Evolutionary conservation across 2,329 filamentous ascomycete genomes (phyloP).

Genomic region (Ophiosphaerella narmari): DNA sequence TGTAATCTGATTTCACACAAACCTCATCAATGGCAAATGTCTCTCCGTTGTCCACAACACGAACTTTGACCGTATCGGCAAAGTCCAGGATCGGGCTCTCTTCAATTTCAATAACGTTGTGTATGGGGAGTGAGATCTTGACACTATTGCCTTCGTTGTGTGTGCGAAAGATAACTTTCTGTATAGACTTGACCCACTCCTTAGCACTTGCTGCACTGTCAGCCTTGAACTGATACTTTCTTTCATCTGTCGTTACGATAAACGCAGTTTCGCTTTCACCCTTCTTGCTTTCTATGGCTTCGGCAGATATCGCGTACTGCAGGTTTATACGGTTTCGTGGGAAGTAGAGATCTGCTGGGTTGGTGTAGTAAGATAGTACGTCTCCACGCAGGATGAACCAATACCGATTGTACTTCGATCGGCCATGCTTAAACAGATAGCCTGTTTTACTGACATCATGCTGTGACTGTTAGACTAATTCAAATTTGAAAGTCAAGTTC

Average conservation of each 20-base stretch:
- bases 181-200: constrained; percentile 94
- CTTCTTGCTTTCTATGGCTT: constrained; percentile 68
- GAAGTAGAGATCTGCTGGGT: constrained; percentile 86
- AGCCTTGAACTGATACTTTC: constrained; percentile 85
- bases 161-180: constrained; percentile 92
- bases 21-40: constrained; percentile 95
- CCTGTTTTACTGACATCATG: constrained; percentile 76
- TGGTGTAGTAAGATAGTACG: constrained; percentile 85
- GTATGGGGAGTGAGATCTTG: constrained; percentile 88
- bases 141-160: constrained; percentile 97
- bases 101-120: constrained; percentile 90
- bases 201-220: constrained; percentile 87
- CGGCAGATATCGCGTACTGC: constrained; percentile 88
- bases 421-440: constrained; percentile 84
- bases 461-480: constrained; percentile 28
- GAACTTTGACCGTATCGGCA: constrained; percentile 90
- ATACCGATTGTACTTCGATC: constrained; percentile 86
- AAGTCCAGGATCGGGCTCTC: constrained; percentile 89
- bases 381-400: constrained; percentile 95
- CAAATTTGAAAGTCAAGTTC: neutral
- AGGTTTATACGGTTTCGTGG: constrained; percentile 90
- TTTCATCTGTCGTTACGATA: constrained; percentile 77
- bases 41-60: constrained; percentile 90
- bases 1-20: constrained; percentile 44
- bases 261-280: constrained; percentile 76